phyloP scores from a whole-genome alignment of 225 moss, liverwort and hornwort species.

The Physcomitrellopsis africana region DNA sequence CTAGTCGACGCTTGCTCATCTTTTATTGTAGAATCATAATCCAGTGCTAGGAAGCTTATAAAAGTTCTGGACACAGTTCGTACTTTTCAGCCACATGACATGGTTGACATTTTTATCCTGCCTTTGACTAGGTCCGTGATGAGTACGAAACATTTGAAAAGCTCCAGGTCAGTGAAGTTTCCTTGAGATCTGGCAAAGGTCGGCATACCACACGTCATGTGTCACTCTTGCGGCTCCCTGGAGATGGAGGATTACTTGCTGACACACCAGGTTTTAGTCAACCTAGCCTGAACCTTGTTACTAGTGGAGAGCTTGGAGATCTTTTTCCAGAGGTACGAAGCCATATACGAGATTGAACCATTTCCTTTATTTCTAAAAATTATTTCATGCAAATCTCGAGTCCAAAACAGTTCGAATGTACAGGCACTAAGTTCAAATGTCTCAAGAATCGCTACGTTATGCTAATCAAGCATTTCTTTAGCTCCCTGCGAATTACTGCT shows the following conservation, averaged over 20 bases:
- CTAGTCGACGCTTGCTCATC: neutral
- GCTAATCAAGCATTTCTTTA: neutral
- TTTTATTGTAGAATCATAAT: neutral
- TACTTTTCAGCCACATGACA: constrained; percentile 8
- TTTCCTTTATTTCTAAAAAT: neutral
- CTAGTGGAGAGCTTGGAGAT: constrained; percentile 68
- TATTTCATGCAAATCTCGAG: neutral
- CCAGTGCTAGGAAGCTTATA: neutral
- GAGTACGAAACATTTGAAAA: constrained; percentile 70
- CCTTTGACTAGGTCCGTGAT: constrained; percentile 48
- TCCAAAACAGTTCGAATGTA: too few relatives aligned
- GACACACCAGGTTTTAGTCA: constrained; percentile 99
- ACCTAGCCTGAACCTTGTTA: constrained; percentile 86
- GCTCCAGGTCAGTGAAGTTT: constrained; percentile 91
- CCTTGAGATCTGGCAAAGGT: constrained; percentile 86
- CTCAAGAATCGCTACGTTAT: neutral
- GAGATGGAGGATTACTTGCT: constrained; percentile 80
- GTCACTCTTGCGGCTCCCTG: constrained; percentile 80
- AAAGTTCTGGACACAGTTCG: constrained; percentile 17
- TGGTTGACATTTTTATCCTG: constrained; percentile 11
- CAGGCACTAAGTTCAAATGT: neutral
- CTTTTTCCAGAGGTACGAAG: constrained; percentile 84
- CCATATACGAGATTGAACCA: neutral
- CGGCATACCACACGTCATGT: constrained; percentile 94
- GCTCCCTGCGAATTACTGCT: neutral